Conservation (phyloP, 306 rosid genomes). For the Sindora glabra region DNA sequence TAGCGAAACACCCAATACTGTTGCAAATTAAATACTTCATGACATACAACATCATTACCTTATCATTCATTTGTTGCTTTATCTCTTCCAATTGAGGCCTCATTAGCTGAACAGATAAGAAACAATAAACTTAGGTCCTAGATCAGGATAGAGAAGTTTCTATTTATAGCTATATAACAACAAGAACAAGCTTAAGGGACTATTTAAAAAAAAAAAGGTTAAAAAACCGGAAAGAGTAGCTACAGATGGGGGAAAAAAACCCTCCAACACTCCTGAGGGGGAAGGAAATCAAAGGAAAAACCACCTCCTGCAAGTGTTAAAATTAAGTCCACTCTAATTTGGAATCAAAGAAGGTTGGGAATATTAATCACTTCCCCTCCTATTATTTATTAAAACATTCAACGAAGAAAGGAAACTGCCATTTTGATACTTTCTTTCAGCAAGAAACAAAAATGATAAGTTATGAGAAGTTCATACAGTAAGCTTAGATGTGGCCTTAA, state of each 20-base stretch:
- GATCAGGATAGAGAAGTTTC: neutral
- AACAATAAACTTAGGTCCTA: neutral
- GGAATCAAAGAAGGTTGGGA: neutral
- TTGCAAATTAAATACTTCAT: neutral
- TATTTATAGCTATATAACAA: neutral
- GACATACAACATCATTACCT: conserved; percentile 41
- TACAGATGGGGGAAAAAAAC: neutral
- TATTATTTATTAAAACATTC: too few relatives aligned
- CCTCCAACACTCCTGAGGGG: neutral
- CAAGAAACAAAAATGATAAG: conserved; percentile 4
- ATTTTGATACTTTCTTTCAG: neutral
- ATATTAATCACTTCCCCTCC: neutral
- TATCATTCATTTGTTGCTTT: conserved; percentile 41
- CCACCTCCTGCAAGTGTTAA: neutral
- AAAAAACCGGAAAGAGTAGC: neutral
- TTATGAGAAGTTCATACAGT: conserved; percentile 41
- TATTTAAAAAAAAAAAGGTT: neutral
- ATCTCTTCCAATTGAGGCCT: conserved; percentile 66
- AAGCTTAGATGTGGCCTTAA: conserved; percentile 71
- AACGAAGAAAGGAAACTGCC: neutral
- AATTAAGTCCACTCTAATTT: neutral
- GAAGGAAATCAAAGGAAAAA: neutral
- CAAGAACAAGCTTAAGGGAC: neutral
- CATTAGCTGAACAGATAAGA: conserved; percentile 43
- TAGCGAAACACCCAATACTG: neutral